Evolutionary conservation across 208 protist species (phyloP).

Genomic region (Crithidia expoeki): DNA sequence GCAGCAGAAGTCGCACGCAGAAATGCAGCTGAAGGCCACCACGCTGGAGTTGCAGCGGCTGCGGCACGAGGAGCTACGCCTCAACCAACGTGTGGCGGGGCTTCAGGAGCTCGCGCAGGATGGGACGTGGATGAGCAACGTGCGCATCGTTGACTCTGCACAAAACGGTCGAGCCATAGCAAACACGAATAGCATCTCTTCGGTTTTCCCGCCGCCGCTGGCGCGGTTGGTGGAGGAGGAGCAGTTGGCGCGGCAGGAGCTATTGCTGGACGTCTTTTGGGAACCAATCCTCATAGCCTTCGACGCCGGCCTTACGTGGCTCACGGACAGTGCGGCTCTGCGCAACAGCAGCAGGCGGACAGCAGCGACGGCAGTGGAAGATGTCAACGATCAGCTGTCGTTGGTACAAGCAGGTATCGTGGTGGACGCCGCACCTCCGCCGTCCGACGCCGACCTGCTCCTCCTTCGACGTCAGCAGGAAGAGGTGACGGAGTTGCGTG

Average conservation of each 20-base stretch:
- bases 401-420: slow-evolving; percentile 18
- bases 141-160: slow-evolving; percentile 14
- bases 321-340: slow-evolving; percentile 50
- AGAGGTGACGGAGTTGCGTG: slow-evolving; percentile 48
- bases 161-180: too few species aligned
- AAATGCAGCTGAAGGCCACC: slow-evolving; percentile 23
- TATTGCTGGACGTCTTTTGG: slow-evolving; percentile 78
- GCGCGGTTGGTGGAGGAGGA: slow-evolving; percentile 45
- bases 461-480: slow-evolving; percentile 56
- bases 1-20: slow-evolving; percentile 34
- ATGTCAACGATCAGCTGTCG: slow-evolving; percentile 20
- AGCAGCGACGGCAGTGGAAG: slow-evolving; percentile 11
- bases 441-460: slow-evolving; percentile 57
- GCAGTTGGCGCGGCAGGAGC: slow-evolving; percentile 47
- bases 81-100: slow-evolving; percentile 42
- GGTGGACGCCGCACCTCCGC: slow-evolving; percentile 25
- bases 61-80: slow-evolving; percentile 59
- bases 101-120: slow-evolving; percentile 37
- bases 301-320: slow-evolving; percentile 86
- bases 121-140: slow-evolving; percentile 25
- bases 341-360: slow-evolving; percentile 10
- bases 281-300: slow-evolving; percentile 85
- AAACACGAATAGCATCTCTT: neutral
- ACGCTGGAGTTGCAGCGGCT: slow-evolving; percentile 67
- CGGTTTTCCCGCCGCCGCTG: neutral